Base-by-base conservation (phyloP, 495 filamentous ascomycete species). In the Neurospora cerealis region DNA sequence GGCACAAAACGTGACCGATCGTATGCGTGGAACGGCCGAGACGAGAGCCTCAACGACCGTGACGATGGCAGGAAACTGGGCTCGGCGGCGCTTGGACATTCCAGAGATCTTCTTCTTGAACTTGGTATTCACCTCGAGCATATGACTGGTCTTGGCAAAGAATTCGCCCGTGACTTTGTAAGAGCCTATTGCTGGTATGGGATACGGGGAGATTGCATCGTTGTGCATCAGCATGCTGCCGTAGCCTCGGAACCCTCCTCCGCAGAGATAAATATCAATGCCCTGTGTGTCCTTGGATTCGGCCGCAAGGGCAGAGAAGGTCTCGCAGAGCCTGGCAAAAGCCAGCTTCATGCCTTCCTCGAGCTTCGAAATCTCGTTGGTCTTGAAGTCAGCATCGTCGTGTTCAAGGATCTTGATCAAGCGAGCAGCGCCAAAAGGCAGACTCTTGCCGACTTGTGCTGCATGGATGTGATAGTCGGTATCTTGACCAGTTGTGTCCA, bases 211-310 rank as follows among this genome's bases (percentile, higher is more conserved):
- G 37, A 91, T 86, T 1, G 84, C 80, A 69, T 93, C 89, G 69
- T 87, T 86, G 78, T 89, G 85, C 87, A 96, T 91, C 19, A 97
- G 83, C 38, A 97, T 86, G 80, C 93, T 95, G 11, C 95, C 94
- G 83, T 96, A 97, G 37, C 95, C 95, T 19, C 95, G 86, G 80
- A 97, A 97, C 0, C 95, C 95, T 15, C 95, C 95, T 10, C 95
- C 95, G 70, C 92, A 96, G 69, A 98, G 88, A 79, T 95, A 95
- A 2, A 98, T 85, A 13, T 90, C 88, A 72, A 94, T 88, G 5
- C 92, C 92, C 0, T 83, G 85, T 8, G 80, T 73, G 4, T 82
- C 78, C n/a, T 83, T 80, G 17, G 81, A 81, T 3, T 74, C 76
- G 0, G 84, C 74, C 2, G 85, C 82, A 17, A 85, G 80, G 1